A percentile compares a stretch with the other conserved stretches of the same genome.
Evolutionary conservation across 139 green algal genomes (phyloP).

Genomic region (Tetradesmus lagerheimii): DNA sequence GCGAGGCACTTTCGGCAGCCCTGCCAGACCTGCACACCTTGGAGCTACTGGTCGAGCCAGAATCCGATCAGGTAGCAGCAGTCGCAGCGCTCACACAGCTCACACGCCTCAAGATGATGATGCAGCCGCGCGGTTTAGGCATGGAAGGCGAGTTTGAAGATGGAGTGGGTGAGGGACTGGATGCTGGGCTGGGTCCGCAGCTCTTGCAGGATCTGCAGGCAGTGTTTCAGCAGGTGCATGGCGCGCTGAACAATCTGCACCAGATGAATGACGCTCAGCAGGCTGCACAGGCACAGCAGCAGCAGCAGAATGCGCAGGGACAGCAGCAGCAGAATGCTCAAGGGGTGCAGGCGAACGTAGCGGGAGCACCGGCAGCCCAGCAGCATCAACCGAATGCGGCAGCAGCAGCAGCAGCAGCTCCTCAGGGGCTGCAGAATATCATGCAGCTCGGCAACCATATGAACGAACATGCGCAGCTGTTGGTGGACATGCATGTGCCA

Average conservation of each 20-base stretch:
- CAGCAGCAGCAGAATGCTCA: not conserved
- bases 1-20: constrained; percentile 15
- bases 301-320: not conserved
- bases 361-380: too few relatives aligned
- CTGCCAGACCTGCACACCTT: not conserved
- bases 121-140: not conserved
- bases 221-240: not conserved
- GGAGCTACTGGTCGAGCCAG: constrained; percentile 31
- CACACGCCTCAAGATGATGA: constrained; percentile 31
- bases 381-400: too few relatives aligned
- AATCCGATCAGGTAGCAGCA: constrained; percentile 36
- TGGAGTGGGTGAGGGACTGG: not conserved
- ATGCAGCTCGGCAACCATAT: too few relatives aligned
- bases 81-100: constrained; percentile 38
- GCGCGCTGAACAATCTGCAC: not conserved
- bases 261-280: not conserved
- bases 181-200: not conserved
- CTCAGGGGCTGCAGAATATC: too few relatives aligned
- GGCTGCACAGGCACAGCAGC: not conserved
- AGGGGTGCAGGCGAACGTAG: too few relatives aligned
- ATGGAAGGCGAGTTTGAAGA: not conserved
- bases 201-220: not conserved
- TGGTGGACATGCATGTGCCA: not conserved
- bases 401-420: not conserved
- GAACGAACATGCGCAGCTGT: not conserved